phyloP scores from a whole-genome alignment of 805 yeast species.

The Saccharomycopsis sp. region DNA sequence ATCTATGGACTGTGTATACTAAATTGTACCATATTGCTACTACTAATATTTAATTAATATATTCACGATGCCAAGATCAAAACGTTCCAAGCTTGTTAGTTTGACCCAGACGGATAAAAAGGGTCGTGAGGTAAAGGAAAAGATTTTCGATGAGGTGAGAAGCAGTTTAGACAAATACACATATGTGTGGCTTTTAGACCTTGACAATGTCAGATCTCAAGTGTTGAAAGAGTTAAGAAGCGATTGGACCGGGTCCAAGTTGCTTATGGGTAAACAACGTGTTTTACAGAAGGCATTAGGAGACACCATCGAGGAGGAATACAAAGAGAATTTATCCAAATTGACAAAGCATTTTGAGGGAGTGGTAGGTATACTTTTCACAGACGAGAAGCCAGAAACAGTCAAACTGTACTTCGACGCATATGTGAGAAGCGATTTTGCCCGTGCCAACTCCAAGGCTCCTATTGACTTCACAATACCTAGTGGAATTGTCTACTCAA shows the following conservation, averaged over 20 bases:
- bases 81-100: constrained; percentile 92
- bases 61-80: constrained; percentile 87
- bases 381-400: constrained; percentile 82
- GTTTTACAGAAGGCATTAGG: constrained; percentile 93
- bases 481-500: constrained; percentile 83
- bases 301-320: constrained; percentile 80
- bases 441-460: constrained; percentile 81
- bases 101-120: constrained; percentile 95
- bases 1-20: too few species aligned
- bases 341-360: constrained; percentile 63
- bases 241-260: constrained; percentile 88
- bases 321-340: constrained; percentile 73
- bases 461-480: constrained; percentile 85
- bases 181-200: constrained; percentile 77
- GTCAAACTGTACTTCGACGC: constrained; percentile 83
- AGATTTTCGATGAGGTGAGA: constrained; percentile 88
- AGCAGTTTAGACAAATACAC: constrained; percentile 68
- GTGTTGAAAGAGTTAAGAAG: constrained; percentile 88
- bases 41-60: neutral
- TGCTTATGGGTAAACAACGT: constrained; percentile 86
- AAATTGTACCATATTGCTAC: neutral
- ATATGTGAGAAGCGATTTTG: constrained; percentile 73
- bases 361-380: constrained; percentile 80
- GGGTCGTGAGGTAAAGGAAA: constrained; percentile 85
- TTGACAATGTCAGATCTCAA: constrained; percentile 93